Evolutionary conservation across 1,139 yeast species (phyloP).

Genomic region (Magnusiomyces ingens): DNA sequence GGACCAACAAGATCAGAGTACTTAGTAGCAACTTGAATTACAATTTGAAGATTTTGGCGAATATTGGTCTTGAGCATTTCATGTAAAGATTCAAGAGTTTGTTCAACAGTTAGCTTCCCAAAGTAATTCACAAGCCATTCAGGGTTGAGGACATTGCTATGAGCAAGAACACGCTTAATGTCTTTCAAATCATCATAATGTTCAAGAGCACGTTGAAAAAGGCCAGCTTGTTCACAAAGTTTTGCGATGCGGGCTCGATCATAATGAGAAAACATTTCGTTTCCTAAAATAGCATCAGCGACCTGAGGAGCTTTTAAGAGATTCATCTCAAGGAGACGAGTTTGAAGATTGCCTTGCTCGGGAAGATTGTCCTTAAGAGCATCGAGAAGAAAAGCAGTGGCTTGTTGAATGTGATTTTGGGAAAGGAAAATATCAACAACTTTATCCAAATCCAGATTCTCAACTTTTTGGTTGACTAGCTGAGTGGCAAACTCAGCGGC

Average conservation of each 20-base stretch:
- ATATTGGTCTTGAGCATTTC: slow-evolving; percentile 78
- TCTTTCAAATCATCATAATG: slow-evolving; percentile 92
- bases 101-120: slow-evolving; percentile 92
- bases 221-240: slow-evolving; percentile 89
- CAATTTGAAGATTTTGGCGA: slow-evolving; percentile 86
- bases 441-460: slow-evolving; percentile 73
- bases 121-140: slow-evolving; percentile 93
- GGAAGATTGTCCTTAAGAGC: slow-evolving; percentile 93
- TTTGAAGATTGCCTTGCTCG: slow-evolving; percentile 93
- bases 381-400: slow-evolving; percentile 95
- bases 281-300: slow-evolving; percentile 96
- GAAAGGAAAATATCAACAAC: slow-evolving; percentile 91
- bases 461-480: slow-evolving; percentile 54
- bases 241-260: slow-evolving; percentile 91
- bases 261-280: slow-evolving; percentile 91
- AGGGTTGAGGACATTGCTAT: slow-evolving; percentile 76
- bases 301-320: slow-evolving; percentile 97
- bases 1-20: slow-evolving; percentile 93
- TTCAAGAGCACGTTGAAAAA: slow-evolving; percentile 90
- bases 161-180: slow-evolving; percentile 88
- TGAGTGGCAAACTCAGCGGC: slow-evolving; percentile 96
- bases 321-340: slow-evolving; percentile 88
- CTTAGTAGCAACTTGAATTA: slow-evolving; percentile 93
- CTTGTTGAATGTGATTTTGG: slow-evolving; percentile 93
- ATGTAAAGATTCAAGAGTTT: slow-evolving; percentile 78